These are phyloP conservation scores for Amylostereum areolatum DNA, from an alignment of 1,284 basidiomycete genomes.

Conservation along the genomic window DNA sequence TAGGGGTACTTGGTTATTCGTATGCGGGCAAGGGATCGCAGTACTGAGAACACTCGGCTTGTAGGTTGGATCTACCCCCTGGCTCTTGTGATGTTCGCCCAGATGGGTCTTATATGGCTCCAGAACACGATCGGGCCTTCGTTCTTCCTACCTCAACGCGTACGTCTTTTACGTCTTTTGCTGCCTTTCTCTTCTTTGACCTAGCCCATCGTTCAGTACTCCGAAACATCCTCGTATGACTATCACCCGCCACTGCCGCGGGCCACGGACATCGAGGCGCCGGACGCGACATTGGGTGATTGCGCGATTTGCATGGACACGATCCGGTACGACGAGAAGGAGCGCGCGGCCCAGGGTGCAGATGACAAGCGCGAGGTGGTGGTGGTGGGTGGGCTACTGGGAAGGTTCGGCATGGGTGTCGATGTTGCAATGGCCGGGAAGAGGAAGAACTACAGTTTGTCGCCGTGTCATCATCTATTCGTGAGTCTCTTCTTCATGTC, in stretches of 20 bases:
- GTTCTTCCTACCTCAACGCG: conserved; percentile 72
- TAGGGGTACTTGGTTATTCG: conserved; percentile 42
- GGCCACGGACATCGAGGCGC: conserved; percentile 61
- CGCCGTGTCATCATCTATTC: conserved; percentile 87
- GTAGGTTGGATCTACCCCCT: conserved; percentile 67
- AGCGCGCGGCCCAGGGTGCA: conserved; percentile 15
- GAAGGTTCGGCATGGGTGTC: too few species aligned
- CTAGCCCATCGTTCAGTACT: conserved; percentile 38
- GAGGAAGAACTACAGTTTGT: conserved; percentile 72
- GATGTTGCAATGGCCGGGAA: conserved; percentile 18
- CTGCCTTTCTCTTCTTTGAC: neutral
- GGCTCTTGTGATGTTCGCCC: conserved; percentile 55
- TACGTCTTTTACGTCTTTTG: conserved; percentile 27
- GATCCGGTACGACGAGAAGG: conserved; percentile 46
- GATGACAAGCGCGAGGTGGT: conserved; percentile 22
- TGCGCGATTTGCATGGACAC: conserved; percentile 91
- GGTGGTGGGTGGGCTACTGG: conserved; percentile 25
- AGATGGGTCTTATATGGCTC: conserved; percentile 60
- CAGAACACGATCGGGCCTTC: conserved; percentile 77
- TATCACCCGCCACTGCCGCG: conserved; percentile 75
- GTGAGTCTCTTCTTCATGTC: conserved; percentile 37
- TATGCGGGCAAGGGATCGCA: too few species aligned
- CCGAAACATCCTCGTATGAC: conserved; percentile 63
- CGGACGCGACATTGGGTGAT: conserved; percentile 66
- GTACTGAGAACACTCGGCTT: too few species aligned